Conservation (phyloP, 208 protist genomes). For the Spongospora subterranea region DNA sequence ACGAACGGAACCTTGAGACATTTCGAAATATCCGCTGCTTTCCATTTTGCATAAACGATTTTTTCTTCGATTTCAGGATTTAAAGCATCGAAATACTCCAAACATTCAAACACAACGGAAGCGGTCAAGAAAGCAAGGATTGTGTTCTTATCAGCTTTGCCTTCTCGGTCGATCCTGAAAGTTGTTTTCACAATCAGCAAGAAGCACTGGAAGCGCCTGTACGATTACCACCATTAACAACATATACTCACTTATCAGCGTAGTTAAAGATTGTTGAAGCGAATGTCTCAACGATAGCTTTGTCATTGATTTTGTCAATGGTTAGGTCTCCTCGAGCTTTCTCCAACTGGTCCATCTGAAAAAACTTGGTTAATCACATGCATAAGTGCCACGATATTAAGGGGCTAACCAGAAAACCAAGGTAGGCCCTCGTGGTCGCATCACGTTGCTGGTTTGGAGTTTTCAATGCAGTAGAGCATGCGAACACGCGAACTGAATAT, state of each 20-base stretch:
- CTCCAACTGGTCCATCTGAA: slow-evolving; percentile 7
- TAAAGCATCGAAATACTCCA: slow-evolving; percentile 14
- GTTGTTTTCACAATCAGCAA: background rate
- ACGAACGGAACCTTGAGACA: background rate
- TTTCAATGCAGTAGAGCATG: background rate
- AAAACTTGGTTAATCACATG: background rate
- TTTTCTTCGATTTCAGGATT: background rate
- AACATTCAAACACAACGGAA: slow-evolving; percentile 30
- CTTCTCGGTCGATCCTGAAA: background rate
- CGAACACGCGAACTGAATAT: background rate
- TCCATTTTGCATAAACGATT: slow-evolving; percentile 51
- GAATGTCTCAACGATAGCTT: background rate
- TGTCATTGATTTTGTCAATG: background rate
- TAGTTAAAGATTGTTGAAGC: slow-evolving; percentile 1
- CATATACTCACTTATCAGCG: slow-evolving; percentile 13
- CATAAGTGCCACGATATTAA: background rate
- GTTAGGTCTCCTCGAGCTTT: background rate
- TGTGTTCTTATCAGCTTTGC: slow-evolving; percentile 33
- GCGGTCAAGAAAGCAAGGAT: background rate
- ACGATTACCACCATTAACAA: too few relatives aligned
- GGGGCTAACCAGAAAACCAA: background rate
- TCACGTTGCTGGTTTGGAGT: slow-evolving; percentile 8
- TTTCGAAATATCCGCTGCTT: slow-evolving; percentile 41
- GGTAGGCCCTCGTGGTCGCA: background rate
- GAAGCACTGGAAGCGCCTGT: background rate